Base-by-base conservation (phyloP, 495 filamentous ascomycete genomes). In the Aspergillus leporis region DNA sequence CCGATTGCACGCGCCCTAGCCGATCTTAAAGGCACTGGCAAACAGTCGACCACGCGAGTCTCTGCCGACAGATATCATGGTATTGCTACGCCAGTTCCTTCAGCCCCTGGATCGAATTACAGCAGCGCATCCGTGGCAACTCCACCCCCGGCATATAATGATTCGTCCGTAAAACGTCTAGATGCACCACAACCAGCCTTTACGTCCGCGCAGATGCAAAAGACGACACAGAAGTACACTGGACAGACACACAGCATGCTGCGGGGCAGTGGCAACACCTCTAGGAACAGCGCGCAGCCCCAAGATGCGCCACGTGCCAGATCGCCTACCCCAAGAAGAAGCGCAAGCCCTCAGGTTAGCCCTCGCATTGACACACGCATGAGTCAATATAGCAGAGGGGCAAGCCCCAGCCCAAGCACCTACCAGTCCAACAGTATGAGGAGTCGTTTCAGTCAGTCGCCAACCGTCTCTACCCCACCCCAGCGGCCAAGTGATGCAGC, bases 21-120 rank as follows among this genome's bases (percentile, higher is more conserved):
- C 19, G 95, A 97, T 65, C 79, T 99, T 28, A 97, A 96, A 76
- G 91, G 88, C 0, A 87, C 90, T 14, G 85, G 83, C 1, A 95
- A 93, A 70, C 86, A 89, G 55, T 83, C 89, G 9, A 85, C 85
- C 16, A 77, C 77, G n/a, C 83, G 95, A 16, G 85, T 96, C 43
- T 96, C 94, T 13, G 95, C 93, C 43, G 95, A 99, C 67, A 85
- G 89, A 61, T 97, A 95, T 71, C 90, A 94, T 66, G 95, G 95
- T 23, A 85, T 99, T 48, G 77, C 88, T 50, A 95, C 92, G 0
- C 94, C 95, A 3, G 87, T 81, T 13, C 92, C 88, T 13, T 76
- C 83, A 21, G 74, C 78, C n/a, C 70, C 77, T 53, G 74, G 71
- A 66, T 70, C 84, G 16, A 78, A 81, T 23, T 83, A 85, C 23